Conservation (phyloP, 257 asterid species). For the Capsicum chinense region DNA sequence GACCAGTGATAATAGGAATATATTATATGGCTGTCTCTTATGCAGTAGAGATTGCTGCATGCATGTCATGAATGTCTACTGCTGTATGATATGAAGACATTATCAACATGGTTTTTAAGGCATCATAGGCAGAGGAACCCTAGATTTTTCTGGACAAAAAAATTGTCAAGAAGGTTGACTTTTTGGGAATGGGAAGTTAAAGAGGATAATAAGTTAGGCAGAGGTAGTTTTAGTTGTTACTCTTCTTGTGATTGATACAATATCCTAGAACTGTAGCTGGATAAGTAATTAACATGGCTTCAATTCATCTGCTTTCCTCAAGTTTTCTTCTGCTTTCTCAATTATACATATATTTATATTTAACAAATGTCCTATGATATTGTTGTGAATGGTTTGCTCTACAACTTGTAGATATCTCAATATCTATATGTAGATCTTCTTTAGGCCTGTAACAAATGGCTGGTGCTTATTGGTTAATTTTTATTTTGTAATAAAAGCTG, state of each 20-base stretch:
- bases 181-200: not conserved
- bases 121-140: slow-evolving; percentile 7
- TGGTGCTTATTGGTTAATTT: slow-evolving; percentile 15
- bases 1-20: no score
- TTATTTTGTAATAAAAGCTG: not conserved
- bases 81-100: not conserved
- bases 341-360: not conserved
- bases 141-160: not conserved
- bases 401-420: not conserved
- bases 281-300: not conserved
- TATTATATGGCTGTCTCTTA: no score
- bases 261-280: not conserved
- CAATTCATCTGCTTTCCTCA: not conserved
- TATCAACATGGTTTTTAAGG: slow-evolving; percentile 8
- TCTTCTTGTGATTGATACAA: slow-evolving; percentile 16
- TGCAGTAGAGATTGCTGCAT: not conserved
- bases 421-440: no score
- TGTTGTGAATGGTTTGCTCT: not conserved
- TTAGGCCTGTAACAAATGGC: not conserved
- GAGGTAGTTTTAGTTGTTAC: not conserved
- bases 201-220: slow-evolving; percentile 8
- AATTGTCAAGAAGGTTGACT: not conserved
- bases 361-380: slow-evolving; percentile 9
- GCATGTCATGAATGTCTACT: not conserved
- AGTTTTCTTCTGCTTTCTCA: slow-evolving; percentile 19